Evolutionary conservation across 805 yeast genomes (phyloP).

Genomic region (Teunomyces kruisii): DNA sequence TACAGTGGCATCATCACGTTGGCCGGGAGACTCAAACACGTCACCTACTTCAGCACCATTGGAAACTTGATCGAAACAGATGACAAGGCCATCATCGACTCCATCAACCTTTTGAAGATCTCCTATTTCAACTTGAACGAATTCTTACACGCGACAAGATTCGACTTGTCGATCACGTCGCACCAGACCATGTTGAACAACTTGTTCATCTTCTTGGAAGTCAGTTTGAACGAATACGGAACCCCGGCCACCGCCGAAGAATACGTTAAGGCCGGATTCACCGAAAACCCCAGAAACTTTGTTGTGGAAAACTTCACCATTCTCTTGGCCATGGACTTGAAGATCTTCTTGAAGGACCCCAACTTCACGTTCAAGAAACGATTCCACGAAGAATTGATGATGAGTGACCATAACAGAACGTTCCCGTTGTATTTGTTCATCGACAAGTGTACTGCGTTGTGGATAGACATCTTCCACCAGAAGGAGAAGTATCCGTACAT

Average conservation of each 20-base stretch:
- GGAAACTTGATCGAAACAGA: conserved; percentile 41
- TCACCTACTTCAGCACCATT: conserved; percentile 45
- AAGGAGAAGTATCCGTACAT: conserved; percentile 35
- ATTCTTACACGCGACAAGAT: conserved; percentile 30
- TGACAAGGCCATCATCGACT: conserved; percentile 30
- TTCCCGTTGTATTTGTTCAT: conserved; percentile 51
- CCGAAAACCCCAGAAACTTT: conserved; percentile 42
- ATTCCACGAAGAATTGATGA: conserved; percentile 63
- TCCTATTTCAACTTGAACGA: conserved; percentile 38
- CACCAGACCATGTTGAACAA: conserved; percentile 43
- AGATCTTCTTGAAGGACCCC: conserved; percentile 53
- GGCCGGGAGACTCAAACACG: conserved; percentile 47
- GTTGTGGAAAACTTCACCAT: conserved; percentile 47
- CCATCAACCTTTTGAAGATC: conserved; percentile 29
- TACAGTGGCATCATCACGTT: conserved; percentile 45
- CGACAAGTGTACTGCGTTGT: conserved; percentile 31
- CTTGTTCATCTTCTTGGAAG: conserved; percentile 38
- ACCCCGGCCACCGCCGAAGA: conserved; percentile 44
- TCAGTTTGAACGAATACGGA: conserved; percentile 42
- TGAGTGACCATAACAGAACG: conserved; percentile 49
- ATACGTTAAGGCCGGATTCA: conserved; percentile 47
- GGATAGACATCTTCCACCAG: conserved; percentile 35
- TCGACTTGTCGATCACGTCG: conserved; percentile 37
- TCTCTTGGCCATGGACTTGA: conserved; percentile 53
- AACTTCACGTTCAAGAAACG: conserved; percentile 61